These are phyloP conservation scores for Daldinia eschscholtzii DNA, from an alignment of 2,329 filamentous ascomycete genomes.

Conservation along the genomic window DNA sequence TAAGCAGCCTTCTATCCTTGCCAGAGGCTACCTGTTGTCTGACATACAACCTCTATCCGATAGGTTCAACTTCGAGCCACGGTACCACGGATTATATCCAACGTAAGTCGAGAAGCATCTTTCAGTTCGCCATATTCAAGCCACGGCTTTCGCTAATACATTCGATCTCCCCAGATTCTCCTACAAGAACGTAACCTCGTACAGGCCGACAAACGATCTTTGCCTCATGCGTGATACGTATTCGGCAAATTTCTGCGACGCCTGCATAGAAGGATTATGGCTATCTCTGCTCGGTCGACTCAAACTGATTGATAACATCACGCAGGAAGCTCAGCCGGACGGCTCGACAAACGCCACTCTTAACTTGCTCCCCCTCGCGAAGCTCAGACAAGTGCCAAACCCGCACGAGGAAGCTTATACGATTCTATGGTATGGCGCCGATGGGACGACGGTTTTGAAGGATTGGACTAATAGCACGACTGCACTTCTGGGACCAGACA, in stretches of 20 bases:
- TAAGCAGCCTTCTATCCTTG: constrained; percentile 32
- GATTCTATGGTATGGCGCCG: constrained; percentile 48
- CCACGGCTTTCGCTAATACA: background rate
- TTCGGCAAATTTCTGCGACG: constrained; percentile 49
- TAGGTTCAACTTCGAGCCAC: constrained; percentile 45
- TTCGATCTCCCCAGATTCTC: constrained; percentile 43
- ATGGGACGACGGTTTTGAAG: constrained; percentile 41
- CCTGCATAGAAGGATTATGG: constrained; percentile 52
- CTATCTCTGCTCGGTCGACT: constrained; percentile 47
- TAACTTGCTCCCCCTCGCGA: constrained; percentile 47
- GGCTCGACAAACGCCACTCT: constrained; percentile 47
- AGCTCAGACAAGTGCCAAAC: constrained; percentile 47
- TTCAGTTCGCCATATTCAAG: background rate
- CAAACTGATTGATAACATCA: constrained; percentile 49
- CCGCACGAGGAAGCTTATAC: constrained; percentile 47
- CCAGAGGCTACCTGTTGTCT: constrained; percentile 2
- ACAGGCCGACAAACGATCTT: constrained; percentile 50
- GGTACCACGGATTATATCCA: constrained; percentile 49
- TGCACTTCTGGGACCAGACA: constrained; percentile 38
- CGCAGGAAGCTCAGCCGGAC: constrained; percentile 39
- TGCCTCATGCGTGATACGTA: constrained; percentile 51
- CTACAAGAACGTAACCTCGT: constrained; percentile 47
- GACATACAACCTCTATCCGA: background rate
- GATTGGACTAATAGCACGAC: constrained; percentile 50
- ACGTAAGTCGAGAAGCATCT: constrained; percentile 42